phyloP scores from a whole-genome alignment of 1,139 yeast species.

The Debaryomycetaceae sp. region DNA sequence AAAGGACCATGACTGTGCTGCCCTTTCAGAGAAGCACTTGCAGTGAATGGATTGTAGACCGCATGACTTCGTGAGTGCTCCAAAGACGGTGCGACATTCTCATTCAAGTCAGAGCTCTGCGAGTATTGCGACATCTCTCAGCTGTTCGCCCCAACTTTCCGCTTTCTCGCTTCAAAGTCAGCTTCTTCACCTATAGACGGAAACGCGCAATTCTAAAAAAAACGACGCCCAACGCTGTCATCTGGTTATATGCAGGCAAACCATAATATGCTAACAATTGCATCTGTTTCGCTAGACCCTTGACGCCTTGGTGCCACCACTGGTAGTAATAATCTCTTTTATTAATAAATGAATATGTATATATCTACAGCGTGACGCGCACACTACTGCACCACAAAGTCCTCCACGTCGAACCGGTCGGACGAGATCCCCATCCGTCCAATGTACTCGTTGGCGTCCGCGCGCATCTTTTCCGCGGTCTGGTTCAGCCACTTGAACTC shows the following conservation, averaged over 20 bases:
- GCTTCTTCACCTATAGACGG: no score
- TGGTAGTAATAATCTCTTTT: conserved; percentile 1
- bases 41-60: no score
- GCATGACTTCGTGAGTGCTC: no score
- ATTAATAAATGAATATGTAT: no score
- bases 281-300: neutral
- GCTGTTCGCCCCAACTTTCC: no score
- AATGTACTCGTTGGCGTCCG: conserved; percentile 45
- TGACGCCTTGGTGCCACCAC: neutral
- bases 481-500: conserved; percentile 66
- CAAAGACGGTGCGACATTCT: no score
- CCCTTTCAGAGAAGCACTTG: no score
- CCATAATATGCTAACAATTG: neutral
- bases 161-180: no score
- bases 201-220: no score
- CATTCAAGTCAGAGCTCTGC: no score
- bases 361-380: neutral
- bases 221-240: neutral
- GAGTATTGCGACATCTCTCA: no score
- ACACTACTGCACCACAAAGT: conserved; percentile 11
- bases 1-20: no score
- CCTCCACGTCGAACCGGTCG: conserved; percentile 26
- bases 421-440: conserved; percentile 46
- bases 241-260: neutral
- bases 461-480: conserved; percentile 46